A percentile compares a stretch with the other conserved stretches of the same genome.
phyloP scores from a whole-genome alignment of 305 asterid species.

The Fraxinus platypoda region DNA sequence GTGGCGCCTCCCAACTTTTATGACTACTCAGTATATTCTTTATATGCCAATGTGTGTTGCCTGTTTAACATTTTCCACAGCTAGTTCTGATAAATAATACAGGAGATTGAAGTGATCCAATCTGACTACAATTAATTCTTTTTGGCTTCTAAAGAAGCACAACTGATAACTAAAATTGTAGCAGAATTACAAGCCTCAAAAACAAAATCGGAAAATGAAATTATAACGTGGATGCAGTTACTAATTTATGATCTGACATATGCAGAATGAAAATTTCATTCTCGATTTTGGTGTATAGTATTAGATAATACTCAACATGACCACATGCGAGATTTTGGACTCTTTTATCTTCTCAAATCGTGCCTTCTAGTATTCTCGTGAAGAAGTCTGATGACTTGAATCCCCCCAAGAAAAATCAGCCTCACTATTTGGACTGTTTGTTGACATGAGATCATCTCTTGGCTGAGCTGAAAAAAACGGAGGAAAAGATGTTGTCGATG shows the following conservation, averaged over 20 bases:
- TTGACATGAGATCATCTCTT: not conserved
- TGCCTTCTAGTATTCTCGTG: not conserved
- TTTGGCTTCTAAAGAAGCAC: not conserved
- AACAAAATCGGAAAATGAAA: not conserved
- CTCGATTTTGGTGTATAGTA: too few species aligned
- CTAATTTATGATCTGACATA: too few species aligned
- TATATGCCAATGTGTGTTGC: not conserved
- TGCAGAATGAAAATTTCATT: too few species aligned
- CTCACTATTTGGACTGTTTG: not conserved
- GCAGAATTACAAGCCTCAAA: not conserved
- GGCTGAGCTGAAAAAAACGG: not conserved
- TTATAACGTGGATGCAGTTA: not conserved
- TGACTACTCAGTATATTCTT: too few species aligned
- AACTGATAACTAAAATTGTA: not conserved
- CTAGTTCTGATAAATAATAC: not conserved
- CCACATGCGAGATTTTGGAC: not conserved
- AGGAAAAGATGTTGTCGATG: not conserved
- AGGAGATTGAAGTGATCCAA: not conserved
- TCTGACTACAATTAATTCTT: not conserved
- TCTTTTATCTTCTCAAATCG: not conserved
- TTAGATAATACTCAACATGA: too few species aligned
- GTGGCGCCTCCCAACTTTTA: too few species aligned
- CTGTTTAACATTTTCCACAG: not conserved
- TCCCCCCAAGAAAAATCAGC: not conserved
- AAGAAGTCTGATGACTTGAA: not conserved